Evolutionary conservation across 2,329 filamentous ascomycete genomes (phyloP).

Genomic region (Ilyonectria destructans): DNA sequence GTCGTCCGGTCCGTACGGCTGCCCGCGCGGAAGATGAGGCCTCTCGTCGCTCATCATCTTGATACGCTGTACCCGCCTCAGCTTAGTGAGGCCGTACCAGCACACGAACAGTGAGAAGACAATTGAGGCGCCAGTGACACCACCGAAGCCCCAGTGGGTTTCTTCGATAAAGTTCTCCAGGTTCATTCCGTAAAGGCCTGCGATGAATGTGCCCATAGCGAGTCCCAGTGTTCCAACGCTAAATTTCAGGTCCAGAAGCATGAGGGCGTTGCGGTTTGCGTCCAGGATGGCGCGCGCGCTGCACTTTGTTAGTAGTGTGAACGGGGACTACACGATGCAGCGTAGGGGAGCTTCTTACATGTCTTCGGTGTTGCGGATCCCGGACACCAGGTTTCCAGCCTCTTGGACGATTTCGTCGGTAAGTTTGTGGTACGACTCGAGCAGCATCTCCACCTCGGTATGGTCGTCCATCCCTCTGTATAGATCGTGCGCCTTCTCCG

Average conservation of each 20-base stretch:
- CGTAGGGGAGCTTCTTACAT: slow-evolving; percentile 75
- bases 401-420: slow-evolving; percentile 98
- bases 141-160: slow-evolving; percentile 86
- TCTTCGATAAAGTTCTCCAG: slow-evolving; percentile 99
- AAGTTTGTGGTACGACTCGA: slow-evolving; percentile 98
- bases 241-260: slow-evolving; percentile 97
- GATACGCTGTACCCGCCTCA: slow-evolving; percentile 89
- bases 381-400: slow-evolving; percentile 91
- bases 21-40: slow-evolving; percentile 56
- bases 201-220: slow-evolving; percentile 93
- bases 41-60: slow-evolving; percentile 79
- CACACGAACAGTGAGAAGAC: slow-evolving; percentile 84
- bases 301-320: slow-evolving; percentile 42
- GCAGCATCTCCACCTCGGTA: slow-evolving; percentile 95
- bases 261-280: slow-evolving; percentile 97
- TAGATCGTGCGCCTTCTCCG: slow-evolving; percentile 85
- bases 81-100: slow-evolving; percentile 85
- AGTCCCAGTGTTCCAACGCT: slow-evolving; percentile 96
- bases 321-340: neutral
- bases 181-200: slow-evolving; percentile 99
- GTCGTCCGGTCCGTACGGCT: slow-evolving; percentile 56
- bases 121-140: slow-evolving; percentile 80
- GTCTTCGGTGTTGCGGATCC: slow-evolving; percentile 98
- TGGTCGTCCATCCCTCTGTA: slow-evolving; percentile 87
- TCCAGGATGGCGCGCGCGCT: slow-evolving; percentile 97